These are phyloP conservation scores for Macrotyloma uniflorum DNA, from an alignment of 306 rosid genomes.

Conservation along the genomic window DNA sequence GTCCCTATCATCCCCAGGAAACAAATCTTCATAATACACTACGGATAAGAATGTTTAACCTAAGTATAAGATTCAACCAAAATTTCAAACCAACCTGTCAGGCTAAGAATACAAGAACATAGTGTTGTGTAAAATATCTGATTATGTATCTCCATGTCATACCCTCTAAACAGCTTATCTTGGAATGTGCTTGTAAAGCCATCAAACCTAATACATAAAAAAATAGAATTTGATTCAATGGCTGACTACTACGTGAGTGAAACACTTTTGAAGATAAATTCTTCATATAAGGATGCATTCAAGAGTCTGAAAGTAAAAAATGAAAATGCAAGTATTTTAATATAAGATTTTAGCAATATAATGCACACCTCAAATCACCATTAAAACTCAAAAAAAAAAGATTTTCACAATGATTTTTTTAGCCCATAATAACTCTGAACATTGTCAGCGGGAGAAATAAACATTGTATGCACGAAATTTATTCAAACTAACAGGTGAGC, in stretches of 20 bases:
- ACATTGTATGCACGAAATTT: neutral
- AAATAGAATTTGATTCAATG: slow-evolving; percentile 28
- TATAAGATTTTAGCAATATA: slow-evolving; percentile 18
- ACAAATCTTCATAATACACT: slow-evolving; percentile 16
- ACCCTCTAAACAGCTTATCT: slow-evolving; percentile 93
- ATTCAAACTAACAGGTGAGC: neutral
- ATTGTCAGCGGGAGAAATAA: neutral
- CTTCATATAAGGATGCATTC: slow-evolving; percentile 18
- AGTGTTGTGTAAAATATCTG: slow-evolving; percentile 94
- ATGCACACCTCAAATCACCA: slow-evolving; percentile 11
- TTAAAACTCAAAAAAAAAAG: neutral
- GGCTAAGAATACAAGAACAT: slow-evolving; percentile 90
- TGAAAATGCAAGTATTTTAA: neutral
- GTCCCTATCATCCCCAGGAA: slow-evolving; percentile 22
- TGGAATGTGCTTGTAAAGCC: slow-evolving; percentile 99
- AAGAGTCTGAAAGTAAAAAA: slow-evolving; percentile 1
- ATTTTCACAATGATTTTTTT: slow-evolving; percentile 12
- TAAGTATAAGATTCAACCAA: slow-evolving; percentile 24
- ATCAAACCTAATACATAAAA: slow-evolving; percentile 54
- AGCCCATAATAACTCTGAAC: slow-evolving; percentile 22
- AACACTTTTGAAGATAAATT: neutral
- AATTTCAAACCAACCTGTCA: slow-evolving; percentile 67
- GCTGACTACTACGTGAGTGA: neutral
- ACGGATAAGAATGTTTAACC: slow-evolving; percentile 14
- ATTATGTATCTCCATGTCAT: slow-evolving; percentile 97